Evolutionary conservation across 2,329 filamentous ascomycete species (phyloP).

Genomic region (Westerdykella sp.): DNA sequence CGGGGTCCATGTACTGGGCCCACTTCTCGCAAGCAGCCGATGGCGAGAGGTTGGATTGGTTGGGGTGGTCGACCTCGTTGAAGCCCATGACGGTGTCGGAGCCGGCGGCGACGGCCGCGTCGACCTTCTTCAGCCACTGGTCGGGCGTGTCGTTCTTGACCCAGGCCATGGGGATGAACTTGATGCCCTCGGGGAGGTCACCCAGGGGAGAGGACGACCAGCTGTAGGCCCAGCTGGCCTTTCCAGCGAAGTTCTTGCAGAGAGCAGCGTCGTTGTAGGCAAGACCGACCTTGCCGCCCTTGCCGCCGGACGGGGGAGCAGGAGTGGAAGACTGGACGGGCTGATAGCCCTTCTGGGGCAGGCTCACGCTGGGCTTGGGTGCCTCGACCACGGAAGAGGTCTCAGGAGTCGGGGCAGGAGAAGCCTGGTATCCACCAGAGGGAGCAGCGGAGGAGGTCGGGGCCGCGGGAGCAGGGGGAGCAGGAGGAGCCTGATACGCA

Average conservation of each 20-base stretch:
- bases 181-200: conserved; percentile 40
- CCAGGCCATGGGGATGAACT: conserved; percentile 55
- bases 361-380: not conserved
- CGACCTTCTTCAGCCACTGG: conserved; percentile 37
- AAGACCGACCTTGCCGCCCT: conserved; percentile 56
- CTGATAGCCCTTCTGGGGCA: not conserved
- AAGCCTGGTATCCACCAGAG: conserved; percentile 1
- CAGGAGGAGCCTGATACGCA: conserved; percentile 6
- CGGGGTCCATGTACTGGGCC: conserved; percentile 30
- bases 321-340: conserved; percentile 11
- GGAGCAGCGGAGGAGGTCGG: conserved; percentile 8
- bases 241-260: conserved; percentile 46
- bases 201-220: conserved; percentile 47
- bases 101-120: conserved; percentile 27
- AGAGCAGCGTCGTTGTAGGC: conserved; percentile 58
- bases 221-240: conserved; percentile 61
- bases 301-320: conserved; percentile 25
- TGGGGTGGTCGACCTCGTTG: conserved; percentile 34
- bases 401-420: not conserved
- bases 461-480: conserved; percentile 5
- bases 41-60: conserved; percentile 31
- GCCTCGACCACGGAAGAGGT: conserved; percentile 7
- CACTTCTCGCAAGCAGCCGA: conserved; percentile 27
- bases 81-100: conserved; percentile 34
- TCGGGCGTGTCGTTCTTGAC: conserved; percentile 17